Percentiles rank a stretch among this genome's conserved stretches.
Conservation (phyloP, 768 basidiomycete genomes). For the Rhodotorula babjevae region DNA sequence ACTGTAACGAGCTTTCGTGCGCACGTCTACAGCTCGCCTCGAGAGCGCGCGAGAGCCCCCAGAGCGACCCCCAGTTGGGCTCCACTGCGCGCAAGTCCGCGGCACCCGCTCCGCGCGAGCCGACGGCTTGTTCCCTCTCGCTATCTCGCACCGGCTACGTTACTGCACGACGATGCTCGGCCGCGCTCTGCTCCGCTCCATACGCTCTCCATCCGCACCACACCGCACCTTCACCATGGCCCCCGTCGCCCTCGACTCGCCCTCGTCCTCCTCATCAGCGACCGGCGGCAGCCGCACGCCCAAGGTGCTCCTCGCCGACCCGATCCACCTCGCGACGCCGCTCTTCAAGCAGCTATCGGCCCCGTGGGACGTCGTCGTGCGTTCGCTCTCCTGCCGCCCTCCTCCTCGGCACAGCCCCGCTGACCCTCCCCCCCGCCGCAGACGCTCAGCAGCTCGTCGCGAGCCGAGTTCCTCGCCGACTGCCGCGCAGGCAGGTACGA, state of each 20-base stretch:
- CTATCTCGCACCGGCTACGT: too few relatives aligned
- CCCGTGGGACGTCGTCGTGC: not conserved
- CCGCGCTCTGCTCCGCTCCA: too few relatives aligned
- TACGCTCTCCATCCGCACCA: too few relatives aligned
- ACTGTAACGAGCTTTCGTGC: too few relatives aligned
- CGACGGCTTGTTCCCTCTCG: too few relatives aligned
- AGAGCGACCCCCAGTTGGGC: too few relatives aligned
- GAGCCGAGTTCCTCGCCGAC: constrained; percentile 64
- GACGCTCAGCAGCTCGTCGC: constrained; percentile 59
- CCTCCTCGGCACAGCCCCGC: not conserved
- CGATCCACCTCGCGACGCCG: constrained; percentile 10
- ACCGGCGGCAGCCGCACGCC: too few relatives aligned
- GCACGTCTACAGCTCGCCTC: too few relatives aligned
- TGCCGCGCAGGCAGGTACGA: constrained; percentile 61
- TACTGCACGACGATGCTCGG: too few relatives aligned
- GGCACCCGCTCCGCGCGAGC: too few relatives aligned
- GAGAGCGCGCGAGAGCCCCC: too few relatives aligned
- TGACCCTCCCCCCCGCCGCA: constrained; percentile 37
- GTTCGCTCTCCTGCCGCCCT: not conserved
- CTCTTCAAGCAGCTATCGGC: not conserved
- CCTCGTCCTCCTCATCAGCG: not conserved
- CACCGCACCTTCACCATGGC: not conserved
- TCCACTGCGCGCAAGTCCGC: too few relatives aligned
- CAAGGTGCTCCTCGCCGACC: constrained; percentile 44
- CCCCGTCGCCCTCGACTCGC: not conserved